phyloP scores from a whole-genome alignment of 108 stramenopile genomes.

The Nitzschia inconspicua region DNA sequence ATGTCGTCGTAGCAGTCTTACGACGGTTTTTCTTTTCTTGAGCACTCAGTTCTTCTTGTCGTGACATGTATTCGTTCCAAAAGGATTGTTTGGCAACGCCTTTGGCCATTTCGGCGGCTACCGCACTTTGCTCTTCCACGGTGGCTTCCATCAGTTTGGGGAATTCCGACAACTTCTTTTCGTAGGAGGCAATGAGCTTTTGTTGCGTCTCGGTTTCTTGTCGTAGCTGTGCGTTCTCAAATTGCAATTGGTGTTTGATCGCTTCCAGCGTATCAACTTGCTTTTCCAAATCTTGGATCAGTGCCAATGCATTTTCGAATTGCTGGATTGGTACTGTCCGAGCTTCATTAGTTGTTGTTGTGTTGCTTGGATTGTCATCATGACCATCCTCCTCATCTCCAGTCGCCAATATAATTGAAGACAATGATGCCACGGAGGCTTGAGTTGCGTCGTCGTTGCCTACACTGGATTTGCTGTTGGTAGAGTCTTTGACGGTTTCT shows the following conservation, averaged over 20 bases:
- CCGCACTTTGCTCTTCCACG: background rate
- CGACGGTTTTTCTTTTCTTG: background rate
- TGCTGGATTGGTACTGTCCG: constrained; percentile 7
- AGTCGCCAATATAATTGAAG: too few relatives aligned
- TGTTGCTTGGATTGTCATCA: too few relatives aligned
- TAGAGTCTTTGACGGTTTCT: too few relatives aligned
- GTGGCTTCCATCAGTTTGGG: constrained; percentile 2
- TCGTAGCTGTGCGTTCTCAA: background rate
- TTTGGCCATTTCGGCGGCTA: constrained; percentile 8
- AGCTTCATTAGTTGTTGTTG: too few relatives aligned
- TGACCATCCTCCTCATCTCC: too few relatives aligned
- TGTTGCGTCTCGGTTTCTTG: background rate
- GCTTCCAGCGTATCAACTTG: background rate
- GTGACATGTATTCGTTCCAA: constrained; percentile 1
- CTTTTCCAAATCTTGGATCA: constrained; percentile 11
- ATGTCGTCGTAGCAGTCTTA: background rate
- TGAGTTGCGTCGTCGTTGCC: too few relatives aligned
- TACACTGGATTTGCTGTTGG: too few relatives aligned
- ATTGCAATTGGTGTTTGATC: background rate
- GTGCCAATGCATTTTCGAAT: constrained; percentile 11
- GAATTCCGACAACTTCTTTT: background rate
- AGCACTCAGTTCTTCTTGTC: background rate
- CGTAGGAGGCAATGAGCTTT: background rate
- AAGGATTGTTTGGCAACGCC: background rate
- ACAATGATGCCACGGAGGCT: too few relatives aligned